Conservation (phyloP, 371 early-diverging fungal genomes). For the Globomyces sp. region DNA sequence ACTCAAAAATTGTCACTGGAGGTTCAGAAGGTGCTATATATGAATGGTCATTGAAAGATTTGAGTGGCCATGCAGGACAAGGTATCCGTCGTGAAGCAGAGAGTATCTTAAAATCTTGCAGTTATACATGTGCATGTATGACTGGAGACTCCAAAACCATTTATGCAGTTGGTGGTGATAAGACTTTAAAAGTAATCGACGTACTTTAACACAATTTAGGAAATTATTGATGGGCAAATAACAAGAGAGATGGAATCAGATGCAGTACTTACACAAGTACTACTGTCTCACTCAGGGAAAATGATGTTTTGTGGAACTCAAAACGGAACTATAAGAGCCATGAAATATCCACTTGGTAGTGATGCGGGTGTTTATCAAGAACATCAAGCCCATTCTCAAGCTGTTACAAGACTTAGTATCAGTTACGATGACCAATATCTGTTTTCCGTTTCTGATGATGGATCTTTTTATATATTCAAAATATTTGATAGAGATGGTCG, state of each 20-base stretch:
- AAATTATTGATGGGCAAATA: constrained; percentile 54
- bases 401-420: constrained; percentile 49
- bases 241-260: constrained; percentile 48
- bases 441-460: constrained; percentile 52
- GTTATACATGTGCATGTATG: constrained; percentile 49
- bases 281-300: constrained; percentile 48
- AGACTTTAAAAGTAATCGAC: constrained; percentile 38
- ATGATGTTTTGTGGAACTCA: constrained; percentile 57
- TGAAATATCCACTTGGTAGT: constrained; percentile 45
- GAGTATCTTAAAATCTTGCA: constrained; percentile 53
- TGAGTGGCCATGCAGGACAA: constrained; percentile 27
- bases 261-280: constrained; percentile 45
- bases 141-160: constrained; percentile 45
- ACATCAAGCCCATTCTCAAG: constrained; percentile 49
- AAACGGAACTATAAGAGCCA: constrained; percentile 45
- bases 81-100: constrained; percentile 53
- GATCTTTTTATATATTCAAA: constrained; percentile 48
- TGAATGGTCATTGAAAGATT: constrained; percentile 48
- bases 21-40: constrained; percentile 57
- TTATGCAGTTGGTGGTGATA: constrained; percentile 57
- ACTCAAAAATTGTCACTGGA: constrained; percentile 49
- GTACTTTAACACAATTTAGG: constrained; percentile 25
- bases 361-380: constrained; percentile 49
- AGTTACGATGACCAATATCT: constrained; percentile 55
- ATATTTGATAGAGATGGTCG: constrained; percentile 50